These are phyloP conservation scores for Microbotryum lychnidis-dioicae DNA, from an alignment of 1,284 basidiomycete genomes.

Conservation along the genomic window DNA sequence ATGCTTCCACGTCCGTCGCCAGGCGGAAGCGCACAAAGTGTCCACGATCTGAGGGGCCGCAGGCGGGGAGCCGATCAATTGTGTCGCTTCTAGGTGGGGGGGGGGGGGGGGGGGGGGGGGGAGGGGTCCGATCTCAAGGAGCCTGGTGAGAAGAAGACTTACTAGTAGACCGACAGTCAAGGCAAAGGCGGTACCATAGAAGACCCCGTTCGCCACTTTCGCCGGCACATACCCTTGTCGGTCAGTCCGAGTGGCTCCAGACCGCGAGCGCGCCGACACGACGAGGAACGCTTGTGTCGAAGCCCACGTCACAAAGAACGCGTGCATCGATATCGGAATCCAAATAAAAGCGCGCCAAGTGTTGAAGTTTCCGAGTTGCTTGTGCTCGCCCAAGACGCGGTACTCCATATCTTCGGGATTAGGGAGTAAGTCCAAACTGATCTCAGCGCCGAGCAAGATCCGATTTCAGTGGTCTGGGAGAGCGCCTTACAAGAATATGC, in stretches of 20 bases:
- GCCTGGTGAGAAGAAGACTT: background rate
- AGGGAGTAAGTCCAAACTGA: no score
- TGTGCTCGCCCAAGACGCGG: background rate
- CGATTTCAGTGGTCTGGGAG: background rate
- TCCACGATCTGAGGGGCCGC: background rate
- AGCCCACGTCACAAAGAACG: background rate
- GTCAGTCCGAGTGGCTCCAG: background rate
- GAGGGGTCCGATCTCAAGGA: no score
- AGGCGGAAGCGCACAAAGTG: conserved; percentile 3
- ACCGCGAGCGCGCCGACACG: background rate
- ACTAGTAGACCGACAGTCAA: background rate
- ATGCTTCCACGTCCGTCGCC: background rate
- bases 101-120: no score
- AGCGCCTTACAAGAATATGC: background rate
- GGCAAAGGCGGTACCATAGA: background rate
- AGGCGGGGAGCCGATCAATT: no score
- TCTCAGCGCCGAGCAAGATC: background rate
- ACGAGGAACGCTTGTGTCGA: background rate
- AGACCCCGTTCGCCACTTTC: background rate
- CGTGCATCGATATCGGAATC: conserved; percentile 2
- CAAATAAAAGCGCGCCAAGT: background rate
- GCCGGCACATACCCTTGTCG: background rate
- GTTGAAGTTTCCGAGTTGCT: background rate
- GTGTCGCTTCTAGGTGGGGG: no score
- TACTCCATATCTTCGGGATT: background rate